Evolutionary conservation across 371 early-diverging fungal species (phyloP), one percentile per base, ranked within the genome.

Genomic region (Apophysomyces ossiformis): DNA sequence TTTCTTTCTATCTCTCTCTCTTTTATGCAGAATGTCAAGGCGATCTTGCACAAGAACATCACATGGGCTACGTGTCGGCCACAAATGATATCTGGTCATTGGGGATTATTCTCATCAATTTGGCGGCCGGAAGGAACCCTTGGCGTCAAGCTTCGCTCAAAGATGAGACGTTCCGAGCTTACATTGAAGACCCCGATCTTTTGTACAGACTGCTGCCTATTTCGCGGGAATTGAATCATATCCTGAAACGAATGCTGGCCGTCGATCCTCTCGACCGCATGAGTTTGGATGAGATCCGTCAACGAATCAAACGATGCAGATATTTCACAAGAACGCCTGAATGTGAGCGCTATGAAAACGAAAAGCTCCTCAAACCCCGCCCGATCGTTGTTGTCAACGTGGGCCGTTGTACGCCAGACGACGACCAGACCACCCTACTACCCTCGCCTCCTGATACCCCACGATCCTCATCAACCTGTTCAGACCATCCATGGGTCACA

Each of bases 81-180:
- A 86, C 93, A 54, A 92, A 91, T 67, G 95, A 95, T 70, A 85
- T 93, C 18, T 94, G 94, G 93, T 85, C 92, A n/a, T 70, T 93
- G 37, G 96, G 96, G 35, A 85, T 95, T 35, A 88, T 95, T 50
- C 81, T 93, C 57, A 87, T 92, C 72, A 94, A 92, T 70, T 78
- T 93, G 38, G 81, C 88, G 38, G 86, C 89, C 35, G 89, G 92
- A 21, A 82, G 91, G 37, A 93, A 93, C 72, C 93, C 93, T 5
- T 94, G 94, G 94, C 87, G 86, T 61, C 87, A 89, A 61, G 92
- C 93, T 11, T 86, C 83, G 68, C 65, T 86, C 8, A 71, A 84
- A 3, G 94, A 94, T 64, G 89, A 89, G 9, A 86, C 92, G n/a
- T 95, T 93, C 71, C 65, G 76, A 54, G 84, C 89, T 60, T 94